Evolutionary conservation across 2,329 filamentous ascomycete genomes (phyloP), one percentile per base, ranked within the genome.

Genomic region (Fusarium fracticaudum): DNA sequence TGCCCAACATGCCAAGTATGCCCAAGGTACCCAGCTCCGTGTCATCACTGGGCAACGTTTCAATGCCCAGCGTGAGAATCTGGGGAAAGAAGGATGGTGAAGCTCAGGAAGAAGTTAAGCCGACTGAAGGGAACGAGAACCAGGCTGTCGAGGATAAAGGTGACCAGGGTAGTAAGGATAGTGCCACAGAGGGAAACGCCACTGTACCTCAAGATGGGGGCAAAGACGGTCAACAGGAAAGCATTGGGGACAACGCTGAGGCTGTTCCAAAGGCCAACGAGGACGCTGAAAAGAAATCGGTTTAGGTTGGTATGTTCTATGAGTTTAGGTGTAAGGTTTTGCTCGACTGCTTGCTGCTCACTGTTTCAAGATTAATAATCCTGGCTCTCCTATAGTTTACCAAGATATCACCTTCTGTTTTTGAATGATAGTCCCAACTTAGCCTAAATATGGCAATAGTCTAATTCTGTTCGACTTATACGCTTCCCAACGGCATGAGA

Each of bases 1-100:
- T 81, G 72, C 78, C 80, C 6, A 65, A 29, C 8, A 80, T 84
- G 55, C 82, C 82, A 3, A 67, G 50, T 2, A 79, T 81, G 69
- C 79, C 80, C 20, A 77, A 73, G 50, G 77, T 81, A 3, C 75
- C 75, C 1, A 53, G 60, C 68, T 76, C 80, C 0, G 78, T 81
- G 1, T 81, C 80, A 0, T 80, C 80, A 0, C 50, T 81, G 2
- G 78, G 79, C 17, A 75, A 78, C 45, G 75, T 82, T 2, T 80
- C 80, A 3, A 78, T 83, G 68, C 80, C 81, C 1, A 78, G 74
- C 14, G 74, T 81, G n/a, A 78, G 74, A 7, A 67, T 82, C 0
- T 83, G 81, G 54, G 69, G 78, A 9, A 81, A 78, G 53, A 80
- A 74, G 24, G 64, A 69, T 2, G 41, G 31, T 2, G 40, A 70